phyloP scores from a whole-genome alignment of 495 filamentous ascomycete genomes.

The Neurospora sp. region DNA sequence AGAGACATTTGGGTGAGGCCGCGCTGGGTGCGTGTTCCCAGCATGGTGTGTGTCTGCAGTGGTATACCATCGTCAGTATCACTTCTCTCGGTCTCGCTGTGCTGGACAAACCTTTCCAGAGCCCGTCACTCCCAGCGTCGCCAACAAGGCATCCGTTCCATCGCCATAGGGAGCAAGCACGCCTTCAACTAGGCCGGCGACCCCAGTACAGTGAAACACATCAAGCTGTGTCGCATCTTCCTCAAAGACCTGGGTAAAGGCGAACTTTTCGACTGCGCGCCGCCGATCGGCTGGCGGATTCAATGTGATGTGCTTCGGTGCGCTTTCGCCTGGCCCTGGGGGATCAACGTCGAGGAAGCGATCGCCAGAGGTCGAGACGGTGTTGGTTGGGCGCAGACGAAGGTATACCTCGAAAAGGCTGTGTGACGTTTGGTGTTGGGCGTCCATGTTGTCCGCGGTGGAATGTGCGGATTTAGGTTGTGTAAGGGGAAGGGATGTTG shows the following conservation, averaged over 20 bases:
- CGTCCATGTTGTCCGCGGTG: neutral
- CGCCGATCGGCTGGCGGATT: conserved; percentile 77
- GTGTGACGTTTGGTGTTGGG: conserved; percentile 7
- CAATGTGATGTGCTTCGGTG: conserved; percentile 75
- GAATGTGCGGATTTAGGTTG: neutral
- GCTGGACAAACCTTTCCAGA: conserved; percentile 71
- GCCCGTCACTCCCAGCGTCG: conserved; percentile 89
- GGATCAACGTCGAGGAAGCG: conserved; percentile 72
- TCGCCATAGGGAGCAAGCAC: conserved; percentile 61
- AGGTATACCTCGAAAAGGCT: conserved; percentile 87
- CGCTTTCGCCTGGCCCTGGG: conserved; percentile 32
- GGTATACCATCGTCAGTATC: conserved; percentile 11
- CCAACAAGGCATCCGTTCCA: conserved; percentile 79
- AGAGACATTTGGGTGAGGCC: conserved; percentile 87
- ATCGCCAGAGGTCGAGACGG: conserved; percentile 30
- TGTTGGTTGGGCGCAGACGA: conserved; percentile 58
- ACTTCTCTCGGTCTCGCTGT: conserved; percentile 4
- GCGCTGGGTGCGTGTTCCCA: conserved; percentile 75
- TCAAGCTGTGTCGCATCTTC: conserved; percentile 76
- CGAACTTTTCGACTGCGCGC: conserved; percentile 84
- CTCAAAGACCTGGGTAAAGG: conserved; percentile 88
- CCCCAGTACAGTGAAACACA: conserved; percentile 72
- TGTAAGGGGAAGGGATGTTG: neutral
- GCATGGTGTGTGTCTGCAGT: conserved; percentile 83
- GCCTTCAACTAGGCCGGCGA: conserved; percentile 65